Conservation (phyloP, 306 rosid genomes). For the Acacia confusa region DNA sequence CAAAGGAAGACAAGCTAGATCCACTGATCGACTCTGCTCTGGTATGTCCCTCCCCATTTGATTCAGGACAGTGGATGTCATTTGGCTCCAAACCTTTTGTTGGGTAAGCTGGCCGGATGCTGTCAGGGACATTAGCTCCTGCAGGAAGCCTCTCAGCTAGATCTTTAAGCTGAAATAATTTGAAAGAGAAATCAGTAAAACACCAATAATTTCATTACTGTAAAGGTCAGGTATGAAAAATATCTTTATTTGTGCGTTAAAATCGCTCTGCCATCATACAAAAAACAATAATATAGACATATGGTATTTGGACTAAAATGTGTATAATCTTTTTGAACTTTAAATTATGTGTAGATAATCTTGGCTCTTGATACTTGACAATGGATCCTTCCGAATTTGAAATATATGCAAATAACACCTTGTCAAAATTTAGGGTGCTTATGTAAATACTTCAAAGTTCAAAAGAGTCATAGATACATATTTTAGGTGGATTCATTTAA, state of each 20-base stretch:
- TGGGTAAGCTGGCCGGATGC: constrained; percentile 52
- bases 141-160: constrained; percentile 91
- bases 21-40: constrained; percentile 66
- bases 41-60: constrained; percentile 54
- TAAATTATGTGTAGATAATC: background rate
- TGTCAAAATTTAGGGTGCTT: background rate
- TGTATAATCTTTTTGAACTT: background rate
- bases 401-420: background rate
- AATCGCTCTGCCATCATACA: background rate
- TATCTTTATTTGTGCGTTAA: background rate
- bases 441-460: background rate
- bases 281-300: background rate
- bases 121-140: constrained; percentile 69
- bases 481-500: background rate
- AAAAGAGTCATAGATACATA: background rate
- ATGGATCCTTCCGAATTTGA: background rate
- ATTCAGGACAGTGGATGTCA: constrained; percentile 51
- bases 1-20: constrained; percentile 61
- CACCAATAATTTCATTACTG: background rate
- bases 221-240: background rate
- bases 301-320: background rate
- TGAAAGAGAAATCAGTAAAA: constrained; percentile 30
- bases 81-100: constrained; percentile 70
- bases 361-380: background rate
- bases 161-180: constrained; percentile 77